Base-by-base conservation (phyloP, 139 green algal genomes). In the Zygnema circumcarinatum region DNA sequence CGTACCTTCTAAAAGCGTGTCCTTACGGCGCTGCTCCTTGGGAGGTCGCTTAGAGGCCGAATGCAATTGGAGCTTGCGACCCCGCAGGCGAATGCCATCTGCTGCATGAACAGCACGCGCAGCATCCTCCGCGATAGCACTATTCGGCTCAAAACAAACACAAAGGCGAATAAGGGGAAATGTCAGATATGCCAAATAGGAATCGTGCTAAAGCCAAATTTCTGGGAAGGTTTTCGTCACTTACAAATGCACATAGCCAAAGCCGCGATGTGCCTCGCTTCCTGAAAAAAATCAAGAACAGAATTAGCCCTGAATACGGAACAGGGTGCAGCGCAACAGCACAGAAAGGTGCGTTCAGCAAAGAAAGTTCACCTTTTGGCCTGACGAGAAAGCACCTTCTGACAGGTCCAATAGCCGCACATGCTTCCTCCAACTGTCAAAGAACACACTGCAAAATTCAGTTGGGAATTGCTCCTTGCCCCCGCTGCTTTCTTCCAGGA, bases 171-270 rank as follows among this genome's bases (percentile, higher is more conserved):
- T 20, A 36, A 32, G 41, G 41, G 20, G 20, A 79, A 20, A 32
- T 22, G 20, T 36, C 20, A 32, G 22, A 79, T 22, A n/a, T n/a
- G n/a, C n/a, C n/a, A n/a, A n/a, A n/a, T n/a, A n/a, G n/a, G n/a
- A n/a, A n/a, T n/a, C n/a, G n/a, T n/a, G n/a, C n/a, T n/a, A n/a
- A n/a, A n/a, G n/a, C n/a, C n/a, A n/a, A n/a, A n/a, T n/a, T n/a
- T 62, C 16, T 16, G 7, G 47, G 7, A 25, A 62, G 47, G 47
- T 7, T 62, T 62, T 62, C 16, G 47, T 62, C 7, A 52, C 79
- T 80, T 16, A 86, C 75, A 94, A 98, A 41, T 95, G 88, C 53
- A 98, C 95, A 68, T 97, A 98, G 32, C 95, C 96, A 74, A 94
- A 97, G 33, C 96, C 96, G 47, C 91, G 92, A 81, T 96, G 94